Percentiles rank a stretch among this genome's conserved stretches.
These are phyloP conservation scores for Fomitopsis palustris DNA, from an alignment of 1,284 basidiomycete genomes.

Conservation along the genomic window DNA sequence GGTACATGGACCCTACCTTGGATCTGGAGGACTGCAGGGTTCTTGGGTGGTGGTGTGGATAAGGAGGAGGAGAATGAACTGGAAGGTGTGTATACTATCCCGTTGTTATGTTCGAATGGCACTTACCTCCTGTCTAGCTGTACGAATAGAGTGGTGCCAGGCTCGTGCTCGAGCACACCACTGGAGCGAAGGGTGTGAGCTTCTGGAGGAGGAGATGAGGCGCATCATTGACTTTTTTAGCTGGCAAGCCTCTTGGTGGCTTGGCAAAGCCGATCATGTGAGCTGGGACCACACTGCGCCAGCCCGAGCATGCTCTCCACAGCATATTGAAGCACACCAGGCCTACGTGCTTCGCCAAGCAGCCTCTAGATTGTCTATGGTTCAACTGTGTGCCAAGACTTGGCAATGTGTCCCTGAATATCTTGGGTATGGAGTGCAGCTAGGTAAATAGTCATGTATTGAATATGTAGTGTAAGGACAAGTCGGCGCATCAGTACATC, in stretches of 20 bases:
- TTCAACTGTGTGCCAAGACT: too few species aligned
- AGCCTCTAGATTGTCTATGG: neutral
- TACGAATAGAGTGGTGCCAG: conserved; percentile 11
- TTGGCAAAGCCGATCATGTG: neutral
- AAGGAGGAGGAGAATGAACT: neutral
- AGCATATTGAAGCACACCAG: neutral
- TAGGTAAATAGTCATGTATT: too few species aligned
- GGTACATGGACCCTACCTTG: neutral
- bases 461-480: too few species aligned
- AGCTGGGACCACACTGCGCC: neutral
- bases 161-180: conserved; percentile 22
- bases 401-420: too few species aligned
- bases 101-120: neutral
- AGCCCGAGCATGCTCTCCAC: neutral
- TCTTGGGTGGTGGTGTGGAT: neutral
- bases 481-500: too few species aligned
- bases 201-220: conserved; percentile 33
- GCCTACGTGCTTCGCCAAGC: neutral
- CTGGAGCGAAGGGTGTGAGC: conserved; percentile 31
- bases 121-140: neutral
- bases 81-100: conserved; percentile 3
- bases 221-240: conserved; percentile 4
- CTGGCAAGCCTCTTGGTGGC: neutral
- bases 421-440: too few species aligned
- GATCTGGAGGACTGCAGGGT: conserved; percentile 6